Evolutionary conservation across 768 basidiomycete genomes (phyloP), one percentile per base, ranked within the genome.

Genomic region (Mycena capillaripes): DNA sequence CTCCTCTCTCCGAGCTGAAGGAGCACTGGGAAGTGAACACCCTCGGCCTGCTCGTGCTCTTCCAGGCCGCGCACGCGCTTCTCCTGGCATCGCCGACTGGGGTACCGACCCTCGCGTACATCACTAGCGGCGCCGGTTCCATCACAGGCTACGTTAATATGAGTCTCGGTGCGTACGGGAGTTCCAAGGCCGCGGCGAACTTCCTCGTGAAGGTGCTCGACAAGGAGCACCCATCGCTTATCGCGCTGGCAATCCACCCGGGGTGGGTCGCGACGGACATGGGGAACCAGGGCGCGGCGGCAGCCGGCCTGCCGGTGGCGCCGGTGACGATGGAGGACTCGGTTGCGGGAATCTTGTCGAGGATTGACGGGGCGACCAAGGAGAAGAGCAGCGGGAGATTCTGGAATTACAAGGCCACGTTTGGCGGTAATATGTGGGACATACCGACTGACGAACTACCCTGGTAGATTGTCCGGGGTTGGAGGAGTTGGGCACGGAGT

Each of bases 11-110:
- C 50, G 10, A 52, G 21, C 29, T 52, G 25, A 4, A 17, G 27
- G 50, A 52, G 25, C 50, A 52, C 14, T 59, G 58, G 58, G 58
- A 59, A 25, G 58, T 59, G 38, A 59, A 59, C 58, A 59, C 58
- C 1, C 30, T 56, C 16, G 55, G 55, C 6, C 17, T 34, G 3
- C 2, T 34, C 30, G 55, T 56, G 2, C 55, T 59, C n/a, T 59
- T 59, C 58, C 58, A 59, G 27, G 36, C 58, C n/a, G 38, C 38
- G 23, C 58, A 59, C 23, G 14, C 8, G 5, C 38, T 59, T 2
- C 58, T 59, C n/a, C 38, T 59, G 38, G 36, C 58, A 4, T 59
- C 58, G 38, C 58, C 58, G n/a, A 59, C 58, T 1, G 58, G 58
- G n/a, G 42, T 40, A 2, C 59, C 59, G 40, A 61, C 21, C 2